Conservation (phyloP, 352 stramenopile genomes). For the Plasmopara muralis region DNA sequence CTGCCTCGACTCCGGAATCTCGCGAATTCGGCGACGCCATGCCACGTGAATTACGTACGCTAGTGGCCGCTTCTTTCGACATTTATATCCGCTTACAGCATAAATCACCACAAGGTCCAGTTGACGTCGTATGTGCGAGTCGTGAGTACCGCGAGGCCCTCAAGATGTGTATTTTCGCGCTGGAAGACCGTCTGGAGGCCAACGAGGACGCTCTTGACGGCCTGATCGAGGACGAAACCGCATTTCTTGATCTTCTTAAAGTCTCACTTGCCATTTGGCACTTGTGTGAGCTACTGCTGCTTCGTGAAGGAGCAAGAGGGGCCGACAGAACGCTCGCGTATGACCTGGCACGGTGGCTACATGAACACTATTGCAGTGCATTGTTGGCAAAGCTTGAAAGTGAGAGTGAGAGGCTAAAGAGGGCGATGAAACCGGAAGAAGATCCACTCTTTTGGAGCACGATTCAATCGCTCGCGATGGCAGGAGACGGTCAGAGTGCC, state of each 20-base stretch:
- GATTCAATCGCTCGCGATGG: constrained; percentile 47
- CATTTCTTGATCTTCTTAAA: constrained; percentile 64
- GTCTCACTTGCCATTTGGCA: constrained; percentile 76
- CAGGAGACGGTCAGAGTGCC: constrained; percentile 39
- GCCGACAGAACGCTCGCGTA: constrained; percentile 59
- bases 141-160: constrained; percentile 67
- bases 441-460: constrained; percentile 61
- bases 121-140: constrained; percentile 30
- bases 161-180: constrained; percentile 54
- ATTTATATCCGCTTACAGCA: constrained; percentile 40
- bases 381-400: constrained; percentile 48
- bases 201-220: constrained; percentile 8
- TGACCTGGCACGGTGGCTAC: constrained; percentile 63
- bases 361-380: constrained; percentile 61
- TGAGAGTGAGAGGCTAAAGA: constrained; percentile 39
- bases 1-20: constrained; percentile 2
- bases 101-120: constrained; percentile 11
- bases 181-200: constrained; percentile 44
- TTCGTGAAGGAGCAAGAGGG: constrained; percentile 43
- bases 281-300: constrained; percentile 68
- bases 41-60: constrained; percentile 43
- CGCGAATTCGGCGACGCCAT: constrained; percentile 28
- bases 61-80: constrained; percentile 57
- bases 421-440: constrained; percentile 27
- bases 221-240: constrained; percentile 29